Conservation (phyloP, 1,139 yeast species). For the Scheffersomyces titani region DNA sequence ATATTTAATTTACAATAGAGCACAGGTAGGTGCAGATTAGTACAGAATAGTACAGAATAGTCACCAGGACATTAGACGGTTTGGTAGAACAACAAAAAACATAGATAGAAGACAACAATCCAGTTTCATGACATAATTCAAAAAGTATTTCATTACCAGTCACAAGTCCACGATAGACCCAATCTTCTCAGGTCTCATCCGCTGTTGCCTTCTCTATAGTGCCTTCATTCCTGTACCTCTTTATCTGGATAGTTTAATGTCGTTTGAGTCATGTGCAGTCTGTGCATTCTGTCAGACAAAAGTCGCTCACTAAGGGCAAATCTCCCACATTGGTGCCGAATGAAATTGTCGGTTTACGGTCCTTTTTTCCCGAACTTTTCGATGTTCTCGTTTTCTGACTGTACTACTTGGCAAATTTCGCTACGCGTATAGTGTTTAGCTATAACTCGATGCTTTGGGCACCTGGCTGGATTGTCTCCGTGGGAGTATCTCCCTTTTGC, state of each 20-base stretch:
- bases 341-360: neutral
- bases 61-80: neutral
- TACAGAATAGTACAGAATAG: neutral
- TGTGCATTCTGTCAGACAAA: neutral
- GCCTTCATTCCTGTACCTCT: neutral
- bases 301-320: neutral
- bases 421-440: neutral
- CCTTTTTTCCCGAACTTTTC: neutral
- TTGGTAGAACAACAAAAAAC: neutral
- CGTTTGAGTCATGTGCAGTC: neutral
- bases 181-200: neutral
- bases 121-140: neutral
- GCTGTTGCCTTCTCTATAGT: neutral
- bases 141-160: neutral
- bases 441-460: neutral
- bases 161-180: neutral
- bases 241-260: neutral
- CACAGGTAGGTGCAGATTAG: no score
- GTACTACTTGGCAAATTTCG: no score
- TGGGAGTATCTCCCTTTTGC: neutral
- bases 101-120: neutral
- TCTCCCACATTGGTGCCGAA: neutral
- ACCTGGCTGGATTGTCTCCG: no score
- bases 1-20: neutral
- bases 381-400: neutral